Evolutionary conservation across 192 early-diverging fungal genomes (phyloP).

Genomic region (Backusella morwellensis): DNA sequence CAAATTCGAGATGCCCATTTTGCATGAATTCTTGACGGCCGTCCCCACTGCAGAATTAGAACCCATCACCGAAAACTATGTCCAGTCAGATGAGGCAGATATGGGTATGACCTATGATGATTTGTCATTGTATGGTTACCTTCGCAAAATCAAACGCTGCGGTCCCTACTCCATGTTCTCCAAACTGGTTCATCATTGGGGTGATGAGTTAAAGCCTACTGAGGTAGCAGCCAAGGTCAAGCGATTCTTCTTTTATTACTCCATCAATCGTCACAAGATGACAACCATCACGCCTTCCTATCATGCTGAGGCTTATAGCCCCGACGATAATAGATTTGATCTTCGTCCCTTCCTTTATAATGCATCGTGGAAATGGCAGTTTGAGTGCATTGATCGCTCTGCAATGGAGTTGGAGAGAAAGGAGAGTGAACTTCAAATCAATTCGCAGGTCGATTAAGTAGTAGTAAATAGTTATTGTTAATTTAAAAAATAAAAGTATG

Average conservation of each 20-base stretch:
- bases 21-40: conserved; percentile 78
- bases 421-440: not conserved
- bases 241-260: conserved; percentile 93
- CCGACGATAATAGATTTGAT: conserved; percentile 98
- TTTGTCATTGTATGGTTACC: conserved; percentile 83
- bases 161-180: conserved; percentile 96
- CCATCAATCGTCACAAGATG: conserved; percentile 99
- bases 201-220: conserved; percentile 50
- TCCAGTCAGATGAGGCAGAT: conserved; percentile 91
- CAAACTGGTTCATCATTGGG: conserved; percentile 84
- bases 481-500: not conserved
- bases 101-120: conserved; percentile 99
- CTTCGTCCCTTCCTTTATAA: conserved; percentile 96
- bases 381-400: conserved; percentile 73
- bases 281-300: conserved; percentile 95
- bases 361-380: conserved; percentile 92
- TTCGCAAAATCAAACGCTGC: conserved; percentile 84
- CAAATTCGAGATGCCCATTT: conserved; percentile 64
- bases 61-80: conserved; percentile 78
- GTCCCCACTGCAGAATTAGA: conserved; percentile 96
- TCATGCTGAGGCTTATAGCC: conserved; percentile 92
- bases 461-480: not conserved
- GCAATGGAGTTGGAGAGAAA: conserved; percentile 43
- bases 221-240: conserved; percentile 93
- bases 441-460: conserved; percentile 12